Base-by-base conservation (phyloP, 352 stramenopile species). In the Pythium monospermum region DNA sequence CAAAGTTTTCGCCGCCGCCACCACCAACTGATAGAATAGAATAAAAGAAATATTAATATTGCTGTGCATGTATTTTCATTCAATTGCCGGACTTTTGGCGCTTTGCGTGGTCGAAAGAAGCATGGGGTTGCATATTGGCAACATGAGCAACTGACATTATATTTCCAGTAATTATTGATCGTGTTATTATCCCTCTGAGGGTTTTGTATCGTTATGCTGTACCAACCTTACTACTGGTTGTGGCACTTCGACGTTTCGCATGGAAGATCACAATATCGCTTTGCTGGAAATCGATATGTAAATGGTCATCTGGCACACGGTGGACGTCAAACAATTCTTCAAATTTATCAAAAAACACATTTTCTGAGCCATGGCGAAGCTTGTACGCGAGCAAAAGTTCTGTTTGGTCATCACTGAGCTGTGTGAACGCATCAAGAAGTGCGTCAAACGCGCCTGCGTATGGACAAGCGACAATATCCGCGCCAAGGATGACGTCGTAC, bases 391-490 rank as follows among this genome's bases (percentile, higher is more conserved):
- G 69, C 16, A 93, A 22, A 12, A 89, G 52, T 32, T 82, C 41
- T 16, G 79, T 89, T 1, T 69, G 25, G 3, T 58, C 35, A 3
- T 57, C 51, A 26, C 66, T 64, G 16, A 92, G 53, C 51, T 71
- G 48, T 18, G 53, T 27, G 15, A 94, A 71, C 15, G 77, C 83
- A 39, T 46, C 31, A 8, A 91, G 64, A 6, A 94, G 57, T 22
- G 64, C 67, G 13, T 85, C 66, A 53, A 91, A 91, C 1, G 76
- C 76, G 12, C 50, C 69, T 11, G 64, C 80, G 55, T 94, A 94
- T 36, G 83, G 83, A 55, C 83, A 94, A 10, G 83, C 83, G 48
- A 90, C 74, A 53, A 94, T 91, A 48, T 94, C 83, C 3, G 80
- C 78, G 31, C 83, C 83, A 7, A 94, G 39, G 33, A 94, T 73